These are phyloP conservation scores for Tetrapisispora phaffii DNA, from an alignment of 805 yeast species.

Conservation along the genomic window DNA sequence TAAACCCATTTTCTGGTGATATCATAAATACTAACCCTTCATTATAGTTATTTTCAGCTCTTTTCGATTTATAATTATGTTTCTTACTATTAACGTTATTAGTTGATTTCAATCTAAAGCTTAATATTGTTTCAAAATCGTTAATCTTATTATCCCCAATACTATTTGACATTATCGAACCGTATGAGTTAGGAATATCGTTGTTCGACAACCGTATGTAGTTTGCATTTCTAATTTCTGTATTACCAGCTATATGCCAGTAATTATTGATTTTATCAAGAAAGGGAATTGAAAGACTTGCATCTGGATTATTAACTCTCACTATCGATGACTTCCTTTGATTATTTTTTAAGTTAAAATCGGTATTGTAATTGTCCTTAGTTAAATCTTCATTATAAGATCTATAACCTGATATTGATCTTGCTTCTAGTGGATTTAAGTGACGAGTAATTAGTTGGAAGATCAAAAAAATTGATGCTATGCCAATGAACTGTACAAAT, in stretches of 20 bases:
- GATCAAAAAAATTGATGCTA: background rate
- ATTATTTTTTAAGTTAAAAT: background rate
- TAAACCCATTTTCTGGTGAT: constrained; percentile 23
- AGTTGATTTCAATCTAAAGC: constrained; percentile 10
- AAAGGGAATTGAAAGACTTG: constrained; percentile 21
- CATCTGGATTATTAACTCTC: constrained; percentile 17
- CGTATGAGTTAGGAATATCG: constrained; percentile 13
- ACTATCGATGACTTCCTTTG: constrained; percentile 5
- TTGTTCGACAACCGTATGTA: constrained; percentile 16
- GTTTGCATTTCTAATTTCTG: constrained; percentile 23
- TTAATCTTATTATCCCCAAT: constrained; percentile 27
- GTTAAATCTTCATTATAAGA: background rate
- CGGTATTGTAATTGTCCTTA: background rate
- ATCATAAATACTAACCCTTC: constrained; percentile 24
- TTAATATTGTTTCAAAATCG: constrained; percentile 22
- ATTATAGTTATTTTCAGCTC: constrained; percentile 7
- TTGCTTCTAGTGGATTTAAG: background rate
- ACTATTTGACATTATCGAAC: constrained; percentile 25
- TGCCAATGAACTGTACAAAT: background rate
- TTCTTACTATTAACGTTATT: background rate
- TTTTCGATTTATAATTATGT: background rate
- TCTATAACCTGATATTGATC: background rate
- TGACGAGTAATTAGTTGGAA: constrained; percentile 2
- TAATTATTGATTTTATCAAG: constrained; percentile 22
- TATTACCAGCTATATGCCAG: constrained; percentile 25